phyloP scores from a whole-genome alignment of 495 filamentous ascomycete species.

The Apodospora peruviana region DNA sequence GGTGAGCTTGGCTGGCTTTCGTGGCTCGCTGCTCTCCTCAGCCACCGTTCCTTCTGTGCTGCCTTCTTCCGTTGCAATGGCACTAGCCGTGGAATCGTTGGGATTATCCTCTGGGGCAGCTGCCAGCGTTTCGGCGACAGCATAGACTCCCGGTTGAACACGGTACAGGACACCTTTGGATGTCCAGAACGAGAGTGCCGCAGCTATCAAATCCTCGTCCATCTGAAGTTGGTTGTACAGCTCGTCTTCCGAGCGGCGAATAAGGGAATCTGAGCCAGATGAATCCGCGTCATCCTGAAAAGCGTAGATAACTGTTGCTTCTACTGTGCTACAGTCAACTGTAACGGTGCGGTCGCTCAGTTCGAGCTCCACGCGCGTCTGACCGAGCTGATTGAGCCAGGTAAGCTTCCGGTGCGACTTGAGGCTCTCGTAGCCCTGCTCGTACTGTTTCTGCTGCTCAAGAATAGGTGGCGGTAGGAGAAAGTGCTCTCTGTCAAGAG shows the following conservation, averaged over 20 bases:
- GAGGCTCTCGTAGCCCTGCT: conserved; percentile 67
- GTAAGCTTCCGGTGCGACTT: conserved; percentile 80
- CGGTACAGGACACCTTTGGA: conserved; percentile 69
- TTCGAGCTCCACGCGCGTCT: conserved; percentile 75
- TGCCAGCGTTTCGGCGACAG: conserved; percentile 34
- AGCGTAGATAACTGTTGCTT: conserved; percentile 84
- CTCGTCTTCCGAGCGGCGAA: conserved; percentile 51
- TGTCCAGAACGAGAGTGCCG: conserved; percentile 82
- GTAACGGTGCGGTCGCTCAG: conserved; percentile 70
- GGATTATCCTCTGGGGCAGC: conserved; percentile 22
- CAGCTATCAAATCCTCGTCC: conserved; percentile 66
- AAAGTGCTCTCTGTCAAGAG: conserved; percentile 72
- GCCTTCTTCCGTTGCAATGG: conserved; percentile 1
- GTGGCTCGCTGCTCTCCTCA: background rate
- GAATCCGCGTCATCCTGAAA: conserved; percentile 48
- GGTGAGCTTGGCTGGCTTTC: conserved; percentile 43
- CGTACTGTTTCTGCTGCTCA: conserved; percentile 63
- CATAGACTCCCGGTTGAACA: conserved; percentile 32
- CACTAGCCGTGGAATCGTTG: too few species aligned
- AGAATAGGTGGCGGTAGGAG: conserved; percentile 58
- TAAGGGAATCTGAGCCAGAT: conserved; percentile 21
- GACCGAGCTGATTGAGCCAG: conserved; percentile 79
- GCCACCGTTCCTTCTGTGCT: conserved; percentile 9
- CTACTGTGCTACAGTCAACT: conserved; percentile 74
- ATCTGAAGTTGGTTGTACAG: conserved; percentile 67